Evolutionary conservation across 306 rosid genomes (phyloP), one percentile per base, ranked within the genome.

Genomic region (barrel medic (Medicago truncatula)): DNA sequence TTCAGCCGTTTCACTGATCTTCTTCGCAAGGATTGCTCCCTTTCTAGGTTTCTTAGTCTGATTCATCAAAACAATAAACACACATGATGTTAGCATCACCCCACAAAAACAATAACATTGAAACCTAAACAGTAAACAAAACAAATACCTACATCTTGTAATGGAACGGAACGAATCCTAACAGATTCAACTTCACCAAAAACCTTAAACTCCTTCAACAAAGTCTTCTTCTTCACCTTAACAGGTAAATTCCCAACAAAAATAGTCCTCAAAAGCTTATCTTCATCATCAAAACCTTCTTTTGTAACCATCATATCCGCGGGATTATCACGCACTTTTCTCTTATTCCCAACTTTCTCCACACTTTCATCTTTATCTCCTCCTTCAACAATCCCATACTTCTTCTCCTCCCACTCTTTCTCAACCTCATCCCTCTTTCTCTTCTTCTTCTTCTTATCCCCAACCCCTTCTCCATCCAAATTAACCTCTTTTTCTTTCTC

Each of bases 111-210:
- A 72, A 3, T 3, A 9, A 39, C 15, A 67, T 12, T 5, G 7
- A 61, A 76, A 9, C 17, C 46, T 23, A 56, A 39, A 47, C 0
- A 76, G 9, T 34, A 20, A 50, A 64, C 6, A 36, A 71, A n/a
- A 40, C 34, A 16, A 81, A 77, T 2, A 87, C 98, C 82, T 85
- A 95, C 99, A 81, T 95, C 96, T 61, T 83, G 70, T 47, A 95
- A 25, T 2, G 97, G 97, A 57, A 95, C 89, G n/a, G 97, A 95
- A 5, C 99, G 97, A 78, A 92, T 83, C 88, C 99, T 95, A 60
- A 95, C 93, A 20, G 97, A 92, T 60, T 95, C 97, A 23, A 95
- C 90, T 83, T 95, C 99, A 10, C 97, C 99, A 79, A 90, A 95
- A 49, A 84, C 82, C 83, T 72, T 78, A 66, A 95, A 95, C 74